Base-by-base conservation (phyloP, 23 red algal genomes). In the Gracilaria gracilis region DNA sequence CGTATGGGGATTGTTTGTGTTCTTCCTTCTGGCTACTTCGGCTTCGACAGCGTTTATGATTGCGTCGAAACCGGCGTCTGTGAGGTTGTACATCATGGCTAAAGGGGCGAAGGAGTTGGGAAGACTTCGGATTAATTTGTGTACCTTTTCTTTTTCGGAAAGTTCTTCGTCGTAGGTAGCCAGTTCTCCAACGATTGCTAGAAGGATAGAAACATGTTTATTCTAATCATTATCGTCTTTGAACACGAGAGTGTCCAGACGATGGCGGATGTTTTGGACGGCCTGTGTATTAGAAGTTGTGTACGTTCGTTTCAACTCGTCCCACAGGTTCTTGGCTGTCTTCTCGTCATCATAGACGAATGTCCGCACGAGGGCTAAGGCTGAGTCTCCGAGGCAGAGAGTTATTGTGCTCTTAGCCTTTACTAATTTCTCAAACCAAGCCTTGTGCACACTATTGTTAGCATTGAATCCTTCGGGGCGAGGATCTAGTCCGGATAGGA, bases 311-410 rank as follows among this genome's bases (percentile, higher is more conserved):
- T 74, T 17, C 31, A 87, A 75, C 65, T 87, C 61, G 11, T 74
- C 39, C 66, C 83, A 59, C 17, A 76, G 83, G 23, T 87, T 65
- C 25, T 51, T 49, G n/a, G 83, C 66, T 7, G 83, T 73, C 65
- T 87, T 75, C 0, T 58, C 40, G 32, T 87, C 61, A 36, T 87
- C 66, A 36, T 87, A 61, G 13, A 40, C 29, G 31, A 87, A 31
- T 6, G 44, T 23, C 19, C 83, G 38, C 0, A 65, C 34, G 20
- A 67, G 66, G 38, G 83, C 55, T 0, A 0, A 35, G 66, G 2
- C 66, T 4, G 66, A 50, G 29, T 87, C 66, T 50, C 83, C 69
- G 31, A 87, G 29, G n/a, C 66, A 55, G 17, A 87, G 46, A 0
- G 75, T 64, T 20, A 75, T 34, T 25, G 0, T 76, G 65, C 61